phyloP scores from a whole-genome alignment of 164 flowering plant species.

The Paratinospora sagittata region DNA sequence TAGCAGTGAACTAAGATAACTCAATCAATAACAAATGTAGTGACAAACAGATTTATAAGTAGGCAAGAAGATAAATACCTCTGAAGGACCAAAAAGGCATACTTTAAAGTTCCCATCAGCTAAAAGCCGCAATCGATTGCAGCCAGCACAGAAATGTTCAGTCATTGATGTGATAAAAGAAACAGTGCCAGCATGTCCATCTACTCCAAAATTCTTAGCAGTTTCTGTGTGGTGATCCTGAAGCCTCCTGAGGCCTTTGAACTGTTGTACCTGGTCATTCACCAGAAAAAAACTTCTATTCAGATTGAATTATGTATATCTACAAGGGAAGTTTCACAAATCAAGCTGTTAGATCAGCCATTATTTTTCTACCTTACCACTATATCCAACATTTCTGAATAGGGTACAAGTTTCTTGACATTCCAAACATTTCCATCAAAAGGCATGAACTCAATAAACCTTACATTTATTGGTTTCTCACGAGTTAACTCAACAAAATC shows the following conservation, averaged over 20 bases:
- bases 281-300: conserved; percentile 12
- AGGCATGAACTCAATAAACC: conserved; percentile 99
- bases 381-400: conserved; percentile 75
- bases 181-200: conserved; percentile 71
- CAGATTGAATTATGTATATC: background rate
- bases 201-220: conserved; percentile 77
- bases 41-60: background rate
- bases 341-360: conserved; percentile 17
- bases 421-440: conserved; percentile 99
- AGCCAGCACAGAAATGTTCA: conserved; percentile 96
- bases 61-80: conserved; percentile 40
- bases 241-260: conserved; percentile 49
- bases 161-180: conserved; percentile 99
- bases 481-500: conserved; percentile 89
- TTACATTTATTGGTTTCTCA: conserved; percentile 72
- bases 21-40: background rate
- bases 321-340: background rate
- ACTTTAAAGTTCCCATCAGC: conserved; percentile 99
- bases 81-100: conserved; percentile 97
- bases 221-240: conserved; percentile 84
- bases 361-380: conserved; percentile 83
- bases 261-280: conserved; percentile 48
- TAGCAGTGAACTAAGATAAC: background rate
- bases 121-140: conserved; percentile 85
- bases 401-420: conserved; percentile 89